These are phyloP conservation scores for Coemansia sp. DNA, from an alignment of 192 early-diverging fungal species.

Conservation along the genomic window DNA sequence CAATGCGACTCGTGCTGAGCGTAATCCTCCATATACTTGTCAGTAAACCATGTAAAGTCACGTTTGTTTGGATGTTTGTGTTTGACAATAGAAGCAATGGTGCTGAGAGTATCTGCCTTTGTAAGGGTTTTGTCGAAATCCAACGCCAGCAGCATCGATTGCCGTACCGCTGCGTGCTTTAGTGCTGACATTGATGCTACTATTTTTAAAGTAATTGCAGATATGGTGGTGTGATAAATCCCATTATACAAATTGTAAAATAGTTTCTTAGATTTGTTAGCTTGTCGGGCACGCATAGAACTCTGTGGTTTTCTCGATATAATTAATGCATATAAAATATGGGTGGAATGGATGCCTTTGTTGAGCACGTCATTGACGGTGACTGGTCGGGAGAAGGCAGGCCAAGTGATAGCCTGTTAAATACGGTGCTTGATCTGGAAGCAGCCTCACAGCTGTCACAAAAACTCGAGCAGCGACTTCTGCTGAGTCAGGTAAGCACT, in stretches of 20 bases:
- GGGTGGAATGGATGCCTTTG: not conserved
- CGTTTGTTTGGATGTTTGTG: conserved; percentile 16
- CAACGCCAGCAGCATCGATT: conserved; percentile 20
- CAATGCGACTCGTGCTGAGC: conserved; percentile 14
- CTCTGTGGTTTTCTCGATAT: not conserved
- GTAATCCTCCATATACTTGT: conserved; percentile 33
- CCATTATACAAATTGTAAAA: not conserved
- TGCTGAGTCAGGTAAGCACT: not conserved
- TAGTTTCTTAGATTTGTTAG: conserved; percentile 1
- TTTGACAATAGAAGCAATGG: conserved; percentile 17
- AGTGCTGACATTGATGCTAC: conserved; percentile 1
- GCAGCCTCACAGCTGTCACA: conserved; percentile 4
- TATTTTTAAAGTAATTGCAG: not conserved
- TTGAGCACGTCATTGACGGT: not conserved
- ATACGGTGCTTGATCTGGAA: not conserved
- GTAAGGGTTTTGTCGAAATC: conserved; percentile 55
- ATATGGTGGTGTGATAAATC: not conserved
- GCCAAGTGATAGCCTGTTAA: not conserved
- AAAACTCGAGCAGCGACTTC: conserved; percentile 3
- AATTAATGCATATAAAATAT: not conserved
- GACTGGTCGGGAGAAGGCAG: not conserved
- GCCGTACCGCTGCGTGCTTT: not conserved
- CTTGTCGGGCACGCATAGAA: not conserved
- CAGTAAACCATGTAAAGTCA: conserved; percentile 18
- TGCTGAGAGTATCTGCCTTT: conserved; percentile 25